These are phyloP conservation scores for Lippia alba DNA, from an alignment of 305 asterid species.

Conservation along the genomic window DNA sequence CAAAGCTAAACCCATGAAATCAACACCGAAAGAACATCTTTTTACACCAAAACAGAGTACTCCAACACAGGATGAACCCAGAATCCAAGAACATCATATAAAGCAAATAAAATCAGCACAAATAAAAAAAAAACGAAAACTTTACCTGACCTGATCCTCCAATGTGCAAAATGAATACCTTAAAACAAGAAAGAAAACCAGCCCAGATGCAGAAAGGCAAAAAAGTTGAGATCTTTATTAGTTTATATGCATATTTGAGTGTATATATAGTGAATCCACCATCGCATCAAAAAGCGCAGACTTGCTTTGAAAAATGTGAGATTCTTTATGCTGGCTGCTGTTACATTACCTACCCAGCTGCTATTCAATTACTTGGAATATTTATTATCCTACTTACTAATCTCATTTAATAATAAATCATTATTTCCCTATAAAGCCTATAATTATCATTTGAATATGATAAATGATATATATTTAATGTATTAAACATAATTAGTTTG, in stretches of 20 bases:
- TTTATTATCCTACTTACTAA: not conserved
- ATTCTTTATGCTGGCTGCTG: constrained; percentile 31
- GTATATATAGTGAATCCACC: not conserved
- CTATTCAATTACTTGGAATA: not conserved
- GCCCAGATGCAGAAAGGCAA: constrained; percentile 13
- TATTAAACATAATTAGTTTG: too few relatives aligned
- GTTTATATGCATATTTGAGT: not conserved
- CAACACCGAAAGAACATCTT: not conserved
- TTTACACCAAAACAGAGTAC: not conserved
- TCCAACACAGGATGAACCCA: constrained; percentile 22
- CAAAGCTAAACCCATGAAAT: not conserved
- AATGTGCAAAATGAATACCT: constrained; percentile 22
- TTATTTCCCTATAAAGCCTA: too few relatives aligned
- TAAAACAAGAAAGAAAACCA: not conserved
- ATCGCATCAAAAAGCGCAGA: constrained; percentile 23
- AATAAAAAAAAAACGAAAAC: not conserved
- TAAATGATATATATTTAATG: too few relatives aligned
- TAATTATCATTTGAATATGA: too few relatives aligned
- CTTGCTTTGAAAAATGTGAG: constrained; percentile 35
- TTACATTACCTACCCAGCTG: constrained; percentile 24
- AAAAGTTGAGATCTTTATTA: constrained; percentile 5
- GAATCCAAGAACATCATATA: constrained; percentile 2
- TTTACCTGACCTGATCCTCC: constrained; percentile 10
- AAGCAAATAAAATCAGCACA: constrained; percentile 15
- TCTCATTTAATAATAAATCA: too few relatives aligned